phyloP scores from a whole-genome alignment of 1,284 basidiomycete genomes.

The Malassezia nana region DNA sequence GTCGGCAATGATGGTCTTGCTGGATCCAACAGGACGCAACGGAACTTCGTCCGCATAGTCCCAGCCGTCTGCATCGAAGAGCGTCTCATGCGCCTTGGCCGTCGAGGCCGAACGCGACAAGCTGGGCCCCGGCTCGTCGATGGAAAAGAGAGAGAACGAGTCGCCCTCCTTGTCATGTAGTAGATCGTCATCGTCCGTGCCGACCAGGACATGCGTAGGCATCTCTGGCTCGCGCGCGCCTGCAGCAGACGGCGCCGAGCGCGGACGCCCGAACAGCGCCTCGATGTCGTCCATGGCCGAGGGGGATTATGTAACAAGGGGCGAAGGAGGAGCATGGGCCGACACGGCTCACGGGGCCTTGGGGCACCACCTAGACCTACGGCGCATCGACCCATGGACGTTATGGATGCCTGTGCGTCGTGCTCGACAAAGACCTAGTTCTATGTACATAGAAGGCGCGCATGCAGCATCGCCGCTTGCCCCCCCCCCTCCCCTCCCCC shows the following conservation, averaged over 20 bases:
- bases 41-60: conserved; percentile 6
- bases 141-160: conserved; percentile 8
- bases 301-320: conserved; percentile 1
- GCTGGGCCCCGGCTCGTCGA: conserved; percentile 18
- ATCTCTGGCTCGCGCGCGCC: not conserved
- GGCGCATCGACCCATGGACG: no score
- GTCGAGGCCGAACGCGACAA: conserved; percentile 23
- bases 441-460: no score
- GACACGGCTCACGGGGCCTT: not conserved
- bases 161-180: conserved; percentile 22
- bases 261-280: conserved; percentile 12
- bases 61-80: conserved; percentile 6
- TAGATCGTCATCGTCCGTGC: conserved; percentile 39
- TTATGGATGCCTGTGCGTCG: no score
- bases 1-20: conserved; percentile 45
- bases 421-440: no score
- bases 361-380: not conserved
- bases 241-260: not conserved
- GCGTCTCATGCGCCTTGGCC: conserved; percentile 5
- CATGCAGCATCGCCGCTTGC: no score
- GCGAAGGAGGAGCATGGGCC: not conserved
- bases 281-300: conserved; percentile 16
- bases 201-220: conserved; percentile 35
- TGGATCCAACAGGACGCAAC: conserved; percentile 14
- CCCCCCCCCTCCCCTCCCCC: no score